A percentile compares a stretch with the other conserved stretches of the same genome.
These are phyloP conservation scores for Globisporangium abappressorium DNA, from an alignment of 352 stramenopile genomes.

Conservation along the genomic window DNA sequence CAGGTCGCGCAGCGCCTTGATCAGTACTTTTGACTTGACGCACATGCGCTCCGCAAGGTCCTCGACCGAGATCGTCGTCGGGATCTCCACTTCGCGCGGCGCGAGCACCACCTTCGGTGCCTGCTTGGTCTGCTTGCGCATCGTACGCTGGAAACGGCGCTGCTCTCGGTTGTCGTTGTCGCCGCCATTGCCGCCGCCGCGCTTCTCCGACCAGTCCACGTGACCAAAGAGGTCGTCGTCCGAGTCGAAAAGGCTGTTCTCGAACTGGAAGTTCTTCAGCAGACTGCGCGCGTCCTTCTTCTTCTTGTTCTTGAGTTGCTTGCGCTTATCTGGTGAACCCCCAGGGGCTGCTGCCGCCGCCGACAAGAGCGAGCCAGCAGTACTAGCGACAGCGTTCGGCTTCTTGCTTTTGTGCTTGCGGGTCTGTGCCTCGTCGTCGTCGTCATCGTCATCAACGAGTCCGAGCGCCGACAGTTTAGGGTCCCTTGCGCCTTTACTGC, in stretches of 20 bases:
- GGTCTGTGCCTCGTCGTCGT: constrained; percentile 21
- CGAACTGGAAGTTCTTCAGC: constrained; percentile 83
- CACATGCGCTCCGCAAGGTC: constrained; percentile 81
- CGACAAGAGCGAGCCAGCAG: constrained; percentile 31
- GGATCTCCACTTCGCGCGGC: constrained; percentile 79
- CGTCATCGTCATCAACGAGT: constrained; percentile 26
- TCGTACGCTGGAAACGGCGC: constrained; percentile 54
- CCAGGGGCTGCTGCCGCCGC: constrained; percentile 18
- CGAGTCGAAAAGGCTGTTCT: constrained; percentile 82
- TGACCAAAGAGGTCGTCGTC: constrained; percentile 69
- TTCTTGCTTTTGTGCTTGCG: constrained; percentile 42
- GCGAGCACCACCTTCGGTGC: constrained; percentile 35
- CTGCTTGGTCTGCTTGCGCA: constrained; percentile 52
- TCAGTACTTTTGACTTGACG: constrained; percentile 66
- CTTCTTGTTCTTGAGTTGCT: constrained; percentile 67
- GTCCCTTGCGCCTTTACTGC: constrained; percentile 25
- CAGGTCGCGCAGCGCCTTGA: constrained; percentile 60
- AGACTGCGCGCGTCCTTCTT: constrained; percentile 71
- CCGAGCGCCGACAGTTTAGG: constrained; percentile 48
- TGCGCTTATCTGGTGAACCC: constrained; percentile 32
- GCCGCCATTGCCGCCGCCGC: not conserved
- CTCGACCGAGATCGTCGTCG: constrained; percentile 62
- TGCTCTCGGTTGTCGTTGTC: constrained; percentile 57
- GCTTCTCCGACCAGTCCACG: constrained; percentile 65
- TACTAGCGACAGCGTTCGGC: constrained; percentile 2